Percentiles rank a stretch among this genome's conserved stretches.
phyloP scores from a whole-genome alignment of 2,329 filamentous ascomycete genomes.

The Apiospora aurea region DNA sequence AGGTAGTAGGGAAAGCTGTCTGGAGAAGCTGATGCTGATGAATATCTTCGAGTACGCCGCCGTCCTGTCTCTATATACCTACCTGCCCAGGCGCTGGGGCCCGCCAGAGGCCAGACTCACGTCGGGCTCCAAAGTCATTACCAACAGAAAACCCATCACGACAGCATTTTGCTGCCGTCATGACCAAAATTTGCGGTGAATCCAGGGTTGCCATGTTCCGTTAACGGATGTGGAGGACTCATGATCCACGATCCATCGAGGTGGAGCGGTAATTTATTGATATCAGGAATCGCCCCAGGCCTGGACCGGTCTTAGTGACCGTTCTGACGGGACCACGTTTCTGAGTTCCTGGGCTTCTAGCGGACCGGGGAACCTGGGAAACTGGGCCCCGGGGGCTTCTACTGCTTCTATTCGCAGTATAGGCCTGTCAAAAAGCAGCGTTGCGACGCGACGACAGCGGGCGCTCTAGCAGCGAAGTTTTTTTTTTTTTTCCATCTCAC shows the following conservation, averaged over 20 bases:
- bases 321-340: conserved; percentile 21
- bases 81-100: not conserved
- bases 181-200: not conserved
- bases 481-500: conserved; percentile 14
- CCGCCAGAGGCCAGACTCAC: not conserved
- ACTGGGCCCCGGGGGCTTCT: conserved; percentile 7
- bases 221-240: conserved; percentile 25
- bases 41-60: not conserved
- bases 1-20: conserved; percentile 4
- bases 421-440: conserved; percentile 14
- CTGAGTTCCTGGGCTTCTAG: conserved; percentile 11
- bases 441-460: conserved; percentile 16
- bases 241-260: conserved; percentile 11
- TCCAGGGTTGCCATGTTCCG: conserved; percentile 22
- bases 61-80: conserved; percentile 18
- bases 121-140: conserved; percentile 15
- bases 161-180: not conserved
- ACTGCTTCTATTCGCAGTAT: conserved; percentile 6
- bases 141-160: conserved; percentile 17
- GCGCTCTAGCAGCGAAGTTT: not conserved
- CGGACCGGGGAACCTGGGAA: conserved; percentile 21
- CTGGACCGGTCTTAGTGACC: conserved; percentile 20
- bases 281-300: conserved; percentile 13
- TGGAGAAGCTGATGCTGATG: not conserved
- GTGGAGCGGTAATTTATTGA: conserved; percentile 20